Percentiles rank a stretch among this genome's conserved stretches.
These are phyloP conservation scores for Diaporthe sp. DNA, from an alignment of 2,329 filamentous ascomycete genomes.

Conservation along the genomic window DNA sequence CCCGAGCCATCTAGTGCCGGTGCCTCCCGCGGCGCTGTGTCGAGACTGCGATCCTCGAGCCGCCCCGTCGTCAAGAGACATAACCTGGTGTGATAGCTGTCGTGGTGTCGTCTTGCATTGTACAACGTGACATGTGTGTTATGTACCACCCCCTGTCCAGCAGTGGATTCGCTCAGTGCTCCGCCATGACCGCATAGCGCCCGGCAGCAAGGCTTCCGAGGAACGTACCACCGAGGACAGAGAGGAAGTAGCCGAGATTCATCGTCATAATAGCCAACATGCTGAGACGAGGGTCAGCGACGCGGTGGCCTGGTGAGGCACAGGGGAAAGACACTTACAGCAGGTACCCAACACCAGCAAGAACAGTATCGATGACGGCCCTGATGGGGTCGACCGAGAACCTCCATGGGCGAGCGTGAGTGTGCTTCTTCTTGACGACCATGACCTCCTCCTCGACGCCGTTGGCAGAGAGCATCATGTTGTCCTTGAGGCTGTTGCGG, in stretches of 20 bases:
- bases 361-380: constrained; percentile 77
- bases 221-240: constrained; percentile 81
- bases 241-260: constrained; percentile 85
- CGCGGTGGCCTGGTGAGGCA: neutral
- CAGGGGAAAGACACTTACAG: constrained; percentile 72
- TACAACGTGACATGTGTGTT: neutral
- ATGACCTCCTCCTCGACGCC: constrained; percentile 86
- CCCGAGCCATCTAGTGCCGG: neutral
- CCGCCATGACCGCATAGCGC: constrained; percentile 69
- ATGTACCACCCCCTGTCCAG: constrained; percentile 27
- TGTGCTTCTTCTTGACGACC: constrained; percentile 73
- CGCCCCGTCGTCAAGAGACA: neutral
- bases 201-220: constrained; percentile 87
- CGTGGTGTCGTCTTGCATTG: constrained; percentile 22
- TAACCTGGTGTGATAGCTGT: neutral
- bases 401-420: constrained; percentile 78
- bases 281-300: constrained; percentile 58
- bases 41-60: constrained; percentile 16
- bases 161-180: constrained; percentile 56
- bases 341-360: constrained; percentile 85
- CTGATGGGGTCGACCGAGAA: constrained; percentile 84
- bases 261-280: constrained; percentile 93
- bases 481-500: constrained; percentile 72
- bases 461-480: constrained; percentile 78
- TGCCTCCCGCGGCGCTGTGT: neutral